These are phyloP conservation scores for Neonectria magnoliae DNA, from an alignment of 2,329 filamentous ascomycete species.

Conservation along the genomic window DNA sequence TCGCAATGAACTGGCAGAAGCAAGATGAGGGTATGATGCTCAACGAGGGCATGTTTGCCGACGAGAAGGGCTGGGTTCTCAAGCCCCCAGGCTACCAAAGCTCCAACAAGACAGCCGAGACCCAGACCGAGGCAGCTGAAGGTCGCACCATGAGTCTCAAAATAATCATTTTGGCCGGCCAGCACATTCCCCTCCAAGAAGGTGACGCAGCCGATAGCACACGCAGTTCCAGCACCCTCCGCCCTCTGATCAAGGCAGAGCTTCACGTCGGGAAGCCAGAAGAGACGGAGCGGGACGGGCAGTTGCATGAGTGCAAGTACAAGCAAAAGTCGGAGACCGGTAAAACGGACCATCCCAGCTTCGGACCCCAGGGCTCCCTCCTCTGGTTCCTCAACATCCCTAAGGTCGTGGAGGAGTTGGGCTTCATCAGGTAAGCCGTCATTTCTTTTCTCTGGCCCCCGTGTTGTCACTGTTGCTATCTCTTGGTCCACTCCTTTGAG, in stretches of 20 bases:
- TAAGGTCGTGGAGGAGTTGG: conserved; percentile 73
- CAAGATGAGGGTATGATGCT: conserved; percentile 95
- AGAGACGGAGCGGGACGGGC: conserved; percentile 45
- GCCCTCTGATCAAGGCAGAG: conserved; percentile 81
- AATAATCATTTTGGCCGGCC: conserved; percentile 80
- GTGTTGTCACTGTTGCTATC: not conserved
- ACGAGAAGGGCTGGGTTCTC: conserved; percentile 82
- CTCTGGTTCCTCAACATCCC: conserved; percentile 68
- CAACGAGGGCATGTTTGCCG: conserved; percentile 97
- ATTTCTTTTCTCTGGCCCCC: conserved; percentile 9
- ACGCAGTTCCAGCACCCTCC: conserved; percentile 55
- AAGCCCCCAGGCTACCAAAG: conserved; percentile 81
- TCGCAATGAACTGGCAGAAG: conserved; percentile 96
- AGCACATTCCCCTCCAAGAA: conserved; percentile 64
- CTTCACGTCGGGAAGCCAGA: conserved; percentile 77
- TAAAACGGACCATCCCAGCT: conserved; percentile 71
- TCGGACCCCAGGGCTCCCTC: conserved; percentile 60
- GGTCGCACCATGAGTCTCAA: conserved; percentile 70
- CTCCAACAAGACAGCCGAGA: conserved; percentile 50
- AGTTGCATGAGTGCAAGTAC: conserved; percentile 61
- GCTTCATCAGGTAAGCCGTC: conserved; percentile 73
- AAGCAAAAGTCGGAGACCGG: conserved; percentile 67
- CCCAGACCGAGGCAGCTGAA: conserved; percentile 57
- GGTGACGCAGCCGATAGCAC: conserved; percentile 45
- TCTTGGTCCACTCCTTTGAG: not conserved